These are phyloP conservation scores for Fusarium globosum DNA, from an alignment of 2,329 filamentous ascomycete species.

Conservation along the genomic window DNA sequence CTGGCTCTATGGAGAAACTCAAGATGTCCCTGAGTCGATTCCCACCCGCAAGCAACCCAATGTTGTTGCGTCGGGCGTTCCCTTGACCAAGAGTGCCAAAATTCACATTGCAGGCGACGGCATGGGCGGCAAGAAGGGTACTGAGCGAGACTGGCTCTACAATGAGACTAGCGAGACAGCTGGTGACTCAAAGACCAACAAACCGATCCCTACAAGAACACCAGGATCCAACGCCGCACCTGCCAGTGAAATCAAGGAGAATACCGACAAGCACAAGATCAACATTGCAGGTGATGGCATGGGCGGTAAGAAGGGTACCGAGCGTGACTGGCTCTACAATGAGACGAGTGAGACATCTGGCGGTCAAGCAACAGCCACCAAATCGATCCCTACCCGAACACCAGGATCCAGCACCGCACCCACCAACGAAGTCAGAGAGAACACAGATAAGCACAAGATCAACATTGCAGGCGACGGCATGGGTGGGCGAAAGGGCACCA, in stretches of 20 bases:
- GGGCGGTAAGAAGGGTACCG: conserved; percentile 67
- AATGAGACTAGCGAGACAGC: conserved; percentile 55
- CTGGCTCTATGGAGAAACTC: conserved; percentile 63
- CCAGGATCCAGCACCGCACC: conserved; percentile 32
- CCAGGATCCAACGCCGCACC: conserved; percentile 31
- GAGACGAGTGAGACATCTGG: conserved; percentile 54
- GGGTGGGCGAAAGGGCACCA: conserved; percentile 67
- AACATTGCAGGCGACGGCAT: conserved; percentile 71
- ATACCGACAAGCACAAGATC: conserved; percentile 44
- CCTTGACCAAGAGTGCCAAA: conserved; percentile 28
- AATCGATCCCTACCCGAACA: conserved; percentile 51
- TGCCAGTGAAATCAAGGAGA: conserved; percentile 20
- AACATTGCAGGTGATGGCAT: conserved; percentile 71
- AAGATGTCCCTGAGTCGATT: conserved; percentile 46
- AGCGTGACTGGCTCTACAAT: conserved; percentile 67
- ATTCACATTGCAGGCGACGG: conserved; percentile 68
- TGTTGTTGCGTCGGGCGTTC: conserved; percentile 21
- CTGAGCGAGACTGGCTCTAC: conserved; percentile 68
- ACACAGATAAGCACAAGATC: conserved; percentile 43
- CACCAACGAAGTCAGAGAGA: conserved; percentile 21
- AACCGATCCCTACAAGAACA: conserved; percentile 50
- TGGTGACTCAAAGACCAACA: conserved; percentile 29
- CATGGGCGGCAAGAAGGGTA: conserved; percentile 70
- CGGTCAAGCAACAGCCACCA: conserved; percentile 29
- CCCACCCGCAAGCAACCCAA: conserved; percentile 35